Evolutionary conservation across 2,329 filamentous ascomycete genomes (phyloP), one percentile per base, ranked within the genome.

Genomic region (Dendryphion nanum): DNA sequence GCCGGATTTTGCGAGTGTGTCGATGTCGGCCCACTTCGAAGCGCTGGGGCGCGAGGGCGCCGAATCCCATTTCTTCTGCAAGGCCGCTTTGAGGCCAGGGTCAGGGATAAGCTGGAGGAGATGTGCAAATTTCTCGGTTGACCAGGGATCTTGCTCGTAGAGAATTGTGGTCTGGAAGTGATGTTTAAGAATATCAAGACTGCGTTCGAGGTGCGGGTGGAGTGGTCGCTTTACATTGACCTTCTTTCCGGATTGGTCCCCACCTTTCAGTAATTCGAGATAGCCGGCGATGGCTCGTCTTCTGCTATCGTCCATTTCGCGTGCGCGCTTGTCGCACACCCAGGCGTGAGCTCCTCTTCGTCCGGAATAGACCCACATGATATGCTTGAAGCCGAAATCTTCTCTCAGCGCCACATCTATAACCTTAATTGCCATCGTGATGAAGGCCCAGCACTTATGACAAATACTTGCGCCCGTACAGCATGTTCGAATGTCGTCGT

Each of bases 331-430:
- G 64, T 98, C 93, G 62, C 91, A 97, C 8, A 98, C 86, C 93
- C 93, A 98, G 5, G 93, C 93, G 81, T 98, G 93, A 19, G 87
- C 90, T 71, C 93, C 93, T 77, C 93, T 82, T 67, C 93, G 85
- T 52, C 93, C 93, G 0, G 93, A 98, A 68, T 98, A 98, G 5
- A 98, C 90, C 93, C 93, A 98, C 66, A 98, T 77, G 58, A 98
- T 91, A 67, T 98, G 91, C 61, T 86, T 83, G 69, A 96, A 98
- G 31, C 90, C 93, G 70, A 98, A 96, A 66, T 98, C 93, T 15
- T 97, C 89, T 36, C 89, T 78, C 52, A 98, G 68, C 1, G 90
- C 89, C 10, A 80, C 76, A 63, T 97, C 91, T 10, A 97, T 76
- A 13, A 96, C 89, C 62, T 94, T 93, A 63, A 98, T 91, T 6